A percentile compares a stretch with the other conserved stretches of the same genome.
phyloP scores from a whole-genome alignment of 371 early-diverging fungal genomes.

The Mucor plumbeus region DNA sequence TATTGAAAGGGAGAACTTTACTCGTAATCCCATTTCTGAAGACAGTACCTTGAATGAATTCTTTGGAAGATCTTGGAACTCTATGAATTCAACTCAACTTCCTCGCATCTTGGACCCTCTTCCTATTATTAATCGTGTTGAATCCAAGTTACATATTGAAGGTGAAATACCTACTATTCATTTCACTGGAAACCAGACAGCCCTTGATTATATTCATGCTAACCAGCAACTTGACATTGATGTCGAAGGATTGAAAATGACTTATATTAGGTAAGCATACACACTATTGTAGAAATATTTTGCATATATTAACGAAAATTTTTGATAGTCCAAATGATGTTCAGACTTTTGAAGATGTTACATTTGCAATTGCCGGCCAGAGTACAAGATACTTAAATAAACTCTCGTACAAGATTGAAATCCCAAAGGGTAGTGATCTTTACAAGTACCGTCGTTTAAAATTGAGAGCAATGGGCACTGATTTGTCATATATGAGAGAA shows the following conservation, averaged over 20 bases:
- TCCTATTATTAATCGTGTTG: slow-evolving; percentile 24
- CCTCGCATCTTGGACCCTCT: slow-evolving; percentile 18
- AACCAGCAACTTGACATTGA: slow-evolving; percentile 22
- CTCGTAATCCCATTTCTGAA: slow-evolving; percentile 6
- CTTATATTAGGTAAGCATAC: slow-evolving; percentile 36
- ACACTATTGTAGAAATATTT: no score
- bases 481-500: slow-evolving; percentile 56
- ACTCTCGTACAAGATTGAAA: slow-evolving; percentile 32
- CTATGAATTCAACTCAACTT: neutral
- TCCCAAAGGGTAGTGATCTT: slow-evolving; percentile 30
- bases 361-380: slow-evolving; percentile 30
- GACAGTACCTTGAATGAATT: slow-evolving; percentile 20
- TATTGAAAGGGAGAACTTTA: slow-evolving; percentile 22
- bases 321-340: slow-evolving; percentile 11
- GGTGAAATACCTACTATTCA: slow-evolving; percentile 36
- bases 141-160: slow-evolving; percentile 25
- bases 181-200: slow-evolving; percentile 21
- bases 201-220: slow-evolving; percentile 29
- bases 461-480: slow-evolving; percentile 39
- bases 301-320: neutral
- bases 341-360: slow-evolving; percentile 17
- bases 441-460: slow-evolving; percentile 41
- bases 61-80: slow-evolving; percentile 33
- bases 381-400: slow-evolving; percentile 26
- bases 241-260: slow-evolving; percentile 27